phyloP scores from a whole-genome alignment of 139 green algal genomes.

The Picochlorum sp. region DNA sequence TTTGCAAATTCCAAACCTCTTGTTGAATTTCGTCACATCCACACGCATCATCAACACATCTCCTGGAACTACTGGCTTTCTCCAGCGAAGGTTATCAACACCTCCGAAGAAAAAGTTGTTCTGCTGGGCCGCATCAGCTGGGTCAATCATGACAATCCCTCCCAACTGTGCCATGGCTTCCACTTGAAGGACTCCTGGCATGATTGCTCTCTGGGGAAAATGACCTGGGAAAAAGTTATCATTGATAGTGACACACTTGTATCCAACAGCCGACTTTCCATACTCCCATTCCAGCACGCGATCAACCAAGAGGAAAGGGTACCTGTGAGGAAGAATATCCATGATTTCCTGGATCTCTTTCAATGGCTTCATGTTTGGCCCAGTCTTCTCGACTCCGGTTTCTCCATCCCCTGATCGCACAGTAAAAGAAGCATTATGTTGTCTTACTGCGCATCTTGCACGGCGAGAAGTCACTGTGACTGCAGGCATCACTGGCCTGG shows the following conservation, averaged over 20 bases:
- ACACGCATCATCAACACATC: constrained; percentile 94
- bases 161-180: constrained; percentile 98
- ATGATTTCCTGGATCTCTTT: constrained; percentile 93
- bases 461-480: too few species aligned
- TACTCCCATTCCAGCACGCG: constrained; percentile 86
- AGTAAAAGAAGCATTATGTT: not conserved
- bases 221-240: constrained; percentile 99
- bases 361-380: constrained; percentile 45
- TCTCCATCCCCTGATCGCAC: not conserved
- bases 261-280: constrained; percentile 84
- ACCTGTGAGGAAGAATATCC: constrained; percentile 92
- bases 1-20: constrained; percentile 96
- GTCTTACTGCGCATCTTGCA: too few species aligned
- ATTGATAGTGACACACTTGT: constrained; percentile 96
- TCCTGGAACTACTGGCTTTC: constrained; percentile 89
- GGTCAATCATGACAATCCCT: constrained; percentile 91
- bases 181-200: constrained; percentile 72
- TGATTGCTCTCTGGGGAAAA: constrained; percentile 97
- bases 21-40: constrained; percentile 96
- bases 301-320: constrained; percentile 96
- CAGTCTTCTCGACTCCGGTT: constrained; percentile 30
- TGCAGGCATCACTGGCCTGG: too few species aligned
- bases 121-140: constrained; percentile 52
- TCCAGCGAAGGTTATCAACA: constrained; percentile 81
- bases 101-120: constrained; percentile 98